Base-by-base conservation (phyloP, 768 basidiomycete genomes). In the Chalciporus pseudorubinellus region DNA sequence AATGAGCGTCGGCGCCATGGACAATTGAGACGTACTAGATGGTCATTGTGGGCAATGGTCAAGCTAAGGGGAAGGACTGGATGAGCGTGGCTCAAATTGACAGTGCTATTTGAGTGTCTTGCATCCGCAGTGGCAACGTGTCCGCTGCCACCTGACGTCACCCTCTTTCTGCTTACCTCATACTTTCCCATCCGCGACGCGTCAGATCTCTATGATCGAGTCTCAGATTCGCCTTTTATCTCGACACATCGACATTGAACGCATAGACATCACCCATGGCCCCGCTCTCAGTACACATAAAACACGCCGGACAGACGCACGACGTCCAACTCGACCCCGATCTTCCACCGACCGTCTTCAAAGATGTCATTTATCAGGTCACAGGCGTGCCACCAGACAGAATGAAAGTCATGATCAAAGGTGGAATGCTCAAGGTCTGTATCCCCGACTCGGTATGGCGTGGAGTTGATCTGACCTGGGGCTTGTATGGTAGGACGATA, bases 331-430 rank as follows among this genome's bases (percentile, higher is more conserved):
- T 97, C 41, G 85, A 97, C 70, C 73, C 83, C 14, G 82, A 85
- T 73, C 75, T 80, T 6, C 80, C 89, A 2, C 81, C 86, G 3
- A 62, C 74, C 14, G 80, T 71, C 13, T 95, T 98, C 79, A 98
- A 97, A 68, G 82, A 92, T 55, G 76, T 82, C 5, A 76, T 98
- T 29, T 89, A 89, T 62, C 79, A 85, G 39, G 73, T 77, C 41
- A 98, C 94, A 0, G 93, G 92, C 8, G 87, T 98, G 3, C 93
- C 91, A 3, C 70, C 82, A 31, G 92, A 95, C 64, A 79, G 94
- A 43, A 95, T 97, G 92, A 99, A 98, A 73, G 87, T 98, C 57
- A 94, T 97, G 89, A 79, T 95, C 67, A 98, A 97, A 67, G 89
- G 89, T 48, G 89, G 88, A 33, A 77, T 92, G 48, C 80, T 97